Base-by-base conservation (phyloP, 345 rosid genomes). In the Dipteronia sinensis region DNA sequence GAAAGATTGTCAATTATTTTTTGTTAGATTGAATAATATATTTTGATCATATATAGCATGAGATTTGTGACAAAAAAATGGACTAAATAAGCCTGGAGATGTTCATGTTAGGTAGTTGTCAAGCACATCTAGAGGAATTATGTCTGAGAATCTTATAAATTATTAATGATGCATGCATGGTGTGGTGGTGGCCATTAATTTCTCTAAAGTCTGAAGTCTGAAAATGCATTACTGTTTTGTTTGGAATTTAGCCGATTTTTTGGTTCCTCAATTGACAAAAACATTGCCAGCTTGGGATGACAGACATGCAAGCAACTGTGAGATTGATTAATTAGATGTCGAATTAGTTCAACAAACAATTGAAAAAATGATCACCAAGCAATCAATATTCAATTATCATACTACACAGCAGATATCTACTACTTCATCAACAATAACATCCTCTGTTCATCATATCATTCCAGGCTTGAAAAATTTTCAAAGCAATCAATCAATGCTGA, bases 131-230 rank as follows among this genome's bases (percentile, higher is more conserved):
- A 34, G 27, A 34, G 27, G 66, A n/a, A 63, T 22, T 51, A 34
- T 62, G 55, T 59, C 19, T 12, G 58, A 65, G 76, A 78, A 71
- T 67, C 77, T 78, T 66, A 44, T 44, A 34, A 34, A 34, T 34
- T 34, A 4, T 34, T 34, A 74, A 19, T 56, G 62, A 75, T 78
- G 44, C 77, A 75, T 65, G 34, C 47, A 72, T 38, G 63, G 74
- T 67, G 40, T 34, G 38, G 38, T 31, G 34, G 34, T 34, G 38
- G 38, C 38, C 38, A 34, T 34, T 34, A 4, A 69, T 38, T 75
- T 55, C 58, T 40, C 64, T 46, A 34, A 34, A 34, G 38, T 34
- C 38, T 31, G 6, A 31, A 31, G 38, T 31, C 38, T 34, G 38
- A 34, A 6, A n/a, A 15, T 55, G 34, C 29, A 3, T 56, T 72